Percentiles rank a stretch among this genome's conserved stretches.
phyloP scores from a whole-genome alignment of 345 rosid species.

The Aquilaria sinensis region DNA sequence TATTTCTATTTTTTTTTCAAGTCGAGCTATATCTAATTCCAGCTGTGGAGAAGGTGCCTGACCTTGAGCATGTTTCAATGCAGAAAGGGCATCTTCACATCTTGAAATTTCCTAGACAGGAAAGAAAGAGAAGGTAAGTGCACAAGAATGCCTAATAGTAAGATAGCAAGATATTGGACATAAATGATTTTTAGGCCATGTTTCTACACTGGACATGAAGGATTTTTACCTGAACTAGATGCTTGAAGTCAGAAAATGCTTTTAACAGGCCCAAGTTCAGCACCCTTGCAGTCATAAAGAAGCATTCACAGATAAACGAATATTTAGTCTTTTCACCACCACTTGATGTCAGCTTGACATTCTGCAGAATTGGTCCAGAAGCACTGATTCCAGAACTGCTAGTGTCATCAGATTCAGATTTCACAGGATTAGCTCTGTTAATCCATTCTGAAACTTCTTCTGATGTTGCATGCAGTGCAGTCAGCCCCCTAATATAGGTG shows the following conservation, averaged over 20 bases:
- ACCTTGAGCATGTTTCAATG: constrained; percentile 62
- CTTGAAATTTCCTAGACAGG: constrained; percentile 71
- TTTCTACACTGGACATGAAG: neutral
- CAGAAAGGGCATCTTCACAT: constrained; percentile 65
- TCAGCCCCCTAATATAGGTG: constrained; percentile 49
- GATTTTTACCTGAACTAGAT: constrained; percentile 75
- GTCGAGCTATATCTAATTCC: constrained; percentile 57
- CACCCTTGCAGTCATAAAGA: constrained; percentile 98
- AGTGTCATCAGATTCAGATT: constrained; percentile 55
- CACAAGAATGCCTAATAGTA: neutral
- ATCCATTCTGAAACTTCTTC: constrained; percentile 91
- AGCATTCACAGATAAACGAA: constrained; percentile 88
- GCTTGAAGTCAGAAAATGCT: constrained; percentile 96
- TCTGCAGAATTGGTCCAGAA: constrained; percentile 20
- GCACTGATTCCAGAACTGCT: constrained; percentile 52
- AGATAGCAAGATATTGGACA: neutral
- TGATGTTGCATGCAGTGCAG: constrained; percentile 87
- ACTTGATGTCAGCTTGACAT: constrained; percentile 30
- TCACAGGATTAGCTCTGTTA: constrained; percentile 37
- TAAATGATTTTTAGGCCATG: neutral
- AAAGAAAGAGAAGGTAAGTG: constrained; percentile 2
- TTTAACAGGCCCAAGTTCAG: constrained; percentile 91
- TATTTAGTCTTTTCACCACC: constrained; percentile 35
- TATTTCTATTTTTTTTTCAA: constrained; percentile 75
- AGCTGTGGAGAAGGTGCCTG: constrained; percentile 66